Evolutionary conservation across 140 eudicot genomes (phyloP).

Genomic region (Bidens hawaiensis): DNA sequence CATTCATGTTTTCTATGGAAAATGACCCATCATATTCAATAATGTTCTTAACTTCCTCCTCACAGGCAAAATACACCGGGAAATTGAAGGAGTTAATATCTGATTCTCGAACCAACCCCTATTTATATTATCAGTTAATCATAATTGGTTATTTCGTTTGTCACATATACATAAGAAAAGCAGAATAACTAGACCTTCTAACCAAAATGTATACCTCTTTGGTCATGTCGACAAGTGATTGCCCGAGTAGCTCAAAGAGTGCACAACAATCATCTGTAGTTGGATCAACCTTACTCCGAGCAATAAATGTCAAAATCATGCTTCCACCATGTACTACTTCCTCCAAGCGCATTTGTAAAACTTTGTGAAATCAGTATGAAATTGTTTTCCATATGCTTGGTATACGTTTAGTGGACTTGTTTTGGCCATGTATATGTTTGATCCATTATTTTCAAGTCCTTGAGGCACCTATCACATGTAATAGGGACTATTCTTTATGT

Average conservation of each 20-base stretch:
- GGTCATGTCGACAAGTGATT: neutral
- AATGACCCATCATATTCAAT: neutral
- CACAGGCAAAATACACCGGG: neutral
- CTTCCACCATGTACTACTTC: neutral
- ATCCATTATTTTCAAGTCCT: neutral
- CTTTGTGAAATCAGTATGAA: slow-evolving; percentile 21
- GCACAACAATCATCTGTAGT: neutral
- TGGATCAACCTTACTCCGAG: neutral
- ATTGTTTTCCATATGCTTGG: slow-evolving; percentile 27
- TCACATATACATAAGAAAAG: too few species aligned
- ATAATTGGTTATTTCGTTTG: neutral
- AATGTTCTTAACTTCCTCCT: neutral
- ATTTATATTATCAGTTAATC: neutral
- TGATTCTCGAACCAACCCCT: slow-evolving; percentile 6
- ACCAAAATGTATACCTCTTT: neutral
- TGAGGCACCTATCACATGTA: neutral
- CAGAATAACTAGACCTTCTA: neutral
- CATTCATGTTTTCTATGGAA: neutral
- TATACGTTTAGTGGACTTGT: slow-evolving; percentile 20
- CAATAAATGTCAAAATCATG: neutral
- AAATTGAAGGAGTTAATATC: neutral
- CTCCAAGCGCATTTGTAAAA: neutral
- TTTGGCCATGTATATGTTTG: neutral
- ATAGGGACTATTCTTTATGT: too few species aligned
- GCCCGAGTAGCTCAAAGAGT: neutral